A percentile compares a stretch with the other conserved stretches of the same genome.
Conservation (phyloP, 768 basidiomycete genomes). For the Russula lepida region DNA sequence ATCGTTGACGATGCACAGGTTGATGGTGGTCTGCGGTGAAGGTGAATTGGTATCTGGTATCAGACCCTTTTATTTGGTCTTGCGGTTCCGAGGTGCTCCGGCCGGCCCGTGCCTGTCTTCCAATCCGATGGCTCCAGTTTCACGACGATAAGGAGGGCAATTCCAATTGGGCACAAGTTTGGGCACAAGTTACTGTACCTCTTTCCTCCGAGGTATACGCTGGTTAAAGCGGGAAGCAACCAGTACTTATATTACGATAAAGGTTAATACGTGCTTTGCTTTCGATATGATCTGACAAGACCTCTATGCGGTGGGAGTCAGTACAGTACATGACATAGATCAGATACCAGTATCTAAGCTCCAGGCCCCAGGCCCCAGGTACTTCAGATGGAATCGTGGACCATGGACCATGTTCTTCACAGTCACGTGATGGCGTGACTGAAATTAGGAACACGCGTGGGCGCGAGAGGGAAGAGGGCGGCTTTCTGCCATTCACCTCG, state of each 20-base stretch:
- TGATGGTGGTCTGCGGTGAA: constrained; percentile 1
- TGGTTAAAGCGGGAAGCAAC: background rate
- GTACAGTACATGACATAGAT: too few species aligned
- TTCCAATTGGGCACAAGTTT: background rate
- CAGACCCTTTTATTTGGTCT: constrained; percentile 5
- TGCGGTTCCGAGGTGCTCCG: constrained; percentile 6
- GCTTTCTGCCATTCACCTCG: background rate
- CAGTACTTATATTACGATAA: background rate
- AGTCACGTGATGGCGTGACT: constrained; percentile 1
- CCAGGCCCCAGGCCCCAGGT: background rate
- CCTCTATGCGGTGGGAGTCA: background rate
- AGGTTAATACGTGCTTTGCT: background rate
- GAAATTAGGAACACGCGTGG: background rate
- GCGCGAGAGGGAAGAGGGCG: background rate
- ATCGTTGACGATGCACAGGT: constrained; percentile 18
- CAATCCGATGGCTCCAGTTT: constrained; percentile 7
- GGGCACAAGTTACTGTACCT: background rate
- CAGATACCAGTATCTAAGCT: too few species aligned
- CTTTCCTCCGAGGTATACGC: background rate
- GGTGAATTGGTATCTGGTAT: too few species aligned
- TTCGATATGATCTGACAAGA: background rate
- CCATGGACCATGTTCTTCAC: background rate
- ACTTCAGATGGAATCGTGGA: background rate
- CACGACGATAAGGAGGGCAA: background rate
- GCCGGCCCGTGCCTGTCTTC: constrained; percentile 13